These are phyloP conservation scores for Botryotinia globosa DNA, from an alignment of 2,329 filamentous ascomycete species.

Conservation along the genomic window DNA sequence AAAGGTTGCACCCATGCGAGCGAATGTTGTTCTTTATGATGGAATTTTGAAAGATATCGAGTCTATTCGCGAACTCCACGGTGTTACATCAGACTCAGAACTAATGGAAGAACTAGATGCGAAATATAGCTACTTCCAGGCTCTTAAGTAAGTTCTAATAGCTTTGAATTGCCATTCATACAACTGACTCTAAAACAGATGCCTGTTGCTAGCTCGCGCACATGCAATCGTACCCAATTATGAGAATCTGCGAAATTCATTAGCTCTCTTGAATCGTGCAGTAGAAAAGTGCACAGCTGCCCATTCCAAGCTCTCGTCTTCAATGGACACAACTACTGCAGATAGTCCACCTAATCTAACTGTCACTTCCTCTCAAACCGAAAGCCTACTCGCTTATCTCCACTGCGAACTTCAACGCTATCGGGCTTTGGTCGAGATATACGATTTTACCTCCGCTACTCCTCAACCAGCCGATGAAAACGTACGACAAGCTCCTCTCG, in stretches of 20 bases:
- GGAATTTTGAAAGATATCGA: constrained; percentile 88
- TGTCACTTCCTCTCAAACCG: constrained; percentile 57
- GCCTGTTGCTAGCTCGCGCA: constrained; percentile 79
- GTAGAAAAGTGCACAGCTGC: constrained; percentile 58
- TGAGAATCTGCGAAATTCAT: constrained; percentile 54
- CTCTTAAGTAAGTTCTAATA: constrained; percentile 66
- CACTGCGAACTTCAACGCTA: constrained; percentile 73
- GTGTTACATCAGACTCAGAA: constrained; percentile 77
- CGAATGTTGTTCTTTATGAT: constrained; percentile 81
- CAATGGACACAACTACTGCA: constrained; percentile 40
- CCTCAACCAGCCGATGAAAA: constrained; percentile 30
- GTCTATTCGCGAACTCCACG: constrained; percentile 82
- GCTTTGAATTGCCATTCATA: not conserved
- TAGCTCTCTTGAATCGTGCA: constrained; percentile 79
- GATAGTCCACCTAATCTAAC: constrained; percentile 62
- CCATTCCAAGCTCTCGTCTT: constrained; percentile 45
- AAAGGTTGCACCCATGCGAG: too few relatives aligned
- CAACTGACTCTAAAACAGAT: constrained; percentile 48
- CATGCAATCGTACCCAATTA: constrained; percentile 63
- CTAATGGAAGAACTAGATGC: constrained; percentile 77
- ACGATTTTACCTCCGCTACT: constrained; percentile 52
- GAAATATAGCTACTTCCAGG: constrained; percentile 79
- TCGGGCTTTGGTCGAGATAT: constrained; percentile 81
- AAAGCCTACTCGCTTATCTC: constrained; percentile 60
- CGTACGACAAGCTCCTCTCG: constrained; percentile 54